Evolutionary conservation across 1,139 yeast genomes (phyloP), one percentile per base, ranked within the genome.

Genomic region (Scheffersomyces segobiensis): DNA sequence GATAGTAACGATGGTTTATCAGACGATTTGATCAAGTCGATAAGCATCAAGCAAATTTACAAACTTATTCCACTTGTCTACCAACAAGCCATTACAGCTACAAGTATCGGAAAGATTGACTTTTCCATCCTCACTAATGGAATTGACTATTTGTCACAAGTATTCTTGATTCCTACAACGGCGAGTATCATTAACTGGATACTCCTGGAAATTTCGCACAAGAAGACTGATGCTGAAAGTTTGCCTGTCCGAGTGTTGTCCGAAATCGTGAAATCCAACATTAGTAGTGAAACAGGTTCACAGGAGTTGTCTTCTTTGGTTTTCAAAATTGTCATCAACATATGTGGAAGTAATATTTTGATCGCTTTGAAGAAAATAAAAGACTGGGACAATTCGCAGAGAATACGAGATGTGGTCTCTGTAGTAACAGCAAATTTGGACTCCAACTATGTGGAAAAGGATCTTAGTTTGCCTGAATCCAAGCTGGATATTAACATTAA

Each of bases 1-100:
- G 83, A 78, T 58, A 69, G 71, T 53, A 85, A 91, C 52, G 96
- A 93, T 56, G 97, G 97, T 2, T 84, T 93, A 51, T 87, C 97
- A 0, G 98, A 93, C 71, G 93, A 89, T 47, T 75, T 93, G 57
- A 86, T 93, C 67, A 84, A 87, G 63, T 78, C 87, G 5, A 85
- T 91, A 2, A 79, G 87, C 20, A 83, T 89, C 24, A 85, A 87
- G 64, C 95, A 91, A 59, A 83, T 91, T 55, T 85, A 89, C 60
- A 80, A 81, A 50, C 71, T 93, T 52, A 83, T 92, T 18, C 96
- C 97, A 0, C 78, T 85, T 5, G 84, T 93, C 17, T 86, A 91
- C 65, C 87, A 87, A 61, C 96, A 92, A 68, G 88, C 92, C 0
- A 78, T 91, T 5, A 71, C 81, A 21, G 93, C 97, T 0, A 78